phyloP scores from a whole-genome alignment of 177 flowering plant species.

The Telopea speciosissima region DNA sequence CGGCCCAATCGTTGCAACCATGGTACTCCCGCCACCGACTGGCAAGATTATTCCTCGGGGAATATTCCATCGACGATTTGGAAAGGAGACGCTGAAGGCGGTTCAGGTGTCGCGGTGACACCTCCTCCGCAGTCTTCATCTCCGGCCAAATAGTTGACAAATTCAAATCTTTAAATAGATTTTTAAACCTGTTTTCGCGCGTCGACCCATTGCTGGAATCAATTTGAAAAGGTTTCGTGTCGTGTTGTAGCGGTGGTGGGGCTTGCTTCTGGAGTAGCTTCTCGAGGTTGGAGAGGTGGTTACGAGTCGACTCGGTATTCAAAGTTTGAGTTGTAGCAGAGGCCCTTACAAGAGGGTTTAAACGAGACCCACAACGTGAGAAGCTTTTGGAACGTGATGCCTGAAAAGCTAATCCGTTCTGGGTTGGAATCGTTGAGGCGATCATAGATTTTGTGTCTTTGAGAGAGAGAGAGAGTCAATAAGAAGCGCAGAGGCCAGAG shows the following conservation, averaged over 20 bases:
- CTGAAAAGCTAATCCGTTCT: constrained; percentile 18
- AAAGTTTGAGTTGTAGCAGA: not conserved
- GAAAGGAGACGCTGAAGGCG: constrained; percentile 56
- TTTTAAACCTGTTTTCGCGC: constrained; percentile 14
- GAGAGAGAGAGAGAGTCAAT: not conserved
- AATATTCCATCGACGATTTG: constrained; percentile 44
- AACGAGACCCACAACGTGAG: constrained; percentile 17
- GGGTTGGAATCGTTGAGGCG: constrained; percentile 18
- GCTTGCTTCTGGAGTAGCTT: constrained; percentile 39
- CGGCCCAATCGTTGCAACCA: constrained; percentile 66
- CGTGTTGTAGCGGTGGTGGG: not conserved
- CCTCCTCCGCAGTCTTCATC: constrained; percentile 52
- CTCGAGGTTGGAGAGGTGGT: constrained; percentile 57
- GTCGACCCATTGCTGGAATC: not conserved
- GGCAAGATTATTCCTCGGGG: constrained; percentile 67
- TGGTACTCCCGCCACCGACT: constrained; percentile 76
- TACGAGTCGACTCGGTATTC: constrained; percentile 15
- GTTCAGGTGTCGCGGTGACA: constrained; percentile 68
- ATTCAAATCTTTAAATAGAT: constrained; percentile 43
- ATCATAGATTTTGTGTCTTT: constrained; percentile 16
- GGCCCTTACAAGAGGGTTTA: constrained; percentile 21
- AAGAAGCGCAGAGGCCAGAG: too few species aligned
- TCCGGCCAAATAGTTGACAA: constrained; percentile 50
- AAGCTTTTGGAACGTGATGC: constrained; percentile 15
- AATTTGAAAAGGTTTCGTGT: not conserved